Base-by-base conservation (phyloP, 1,284 basidiomycete genomes). In the Chalciporus piperatoides region DNA sequence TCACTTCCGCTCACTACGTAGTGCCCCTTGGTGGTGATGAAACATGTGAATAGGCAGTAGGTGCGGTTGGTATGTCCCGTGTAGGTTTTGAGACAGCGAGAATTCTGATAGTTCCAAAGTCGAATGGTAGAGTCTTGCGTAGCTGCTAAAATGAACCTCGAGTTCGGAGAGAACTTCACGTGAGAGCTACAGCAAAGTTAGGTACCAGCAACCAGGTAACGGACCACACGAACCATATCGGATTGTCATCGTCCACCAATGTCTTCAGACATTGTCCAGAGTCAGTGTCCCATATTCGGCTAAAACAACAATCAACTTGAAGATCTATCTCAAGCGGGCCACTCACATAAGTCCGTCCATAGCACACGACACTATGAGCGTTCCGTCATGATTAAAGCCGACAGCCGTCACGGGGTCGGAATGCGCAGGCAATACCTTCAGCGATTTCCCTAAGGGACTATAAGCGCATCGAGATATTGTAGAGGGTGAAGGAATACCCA, bases 231-330 rank as follows among this genome's bases (percentile, higher is more conserved):
- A 55, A 92, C 85, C 95, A 90, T 48, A 96, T 92, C 3, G 92
- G 90, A 71, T 96, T 96, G 56, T 95, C 92, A 60, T 95, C 93
- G 59, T 98, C 95, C 10, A 95, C 93, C 23, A 99, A 70, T 4
- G 97, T 99, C 68, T 96, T 98, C 37, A 99, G 75, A 70, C 97
- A 99, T 68, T 98, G 94, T 1, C 95, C 97, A 0, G 93, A 95
- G 48, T 92, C 86, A 0, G 92, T 86, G 63, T 98, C 95, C 97
- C 97, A 99, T 55, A 97, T 82, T 45, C 95, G 93, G 65, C 94
- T 96, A 60, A 28, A 21, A 46, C 5, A 28, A 28, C 50, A 52
- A 19, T 49, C 38, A 54, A 3, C 10, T 15, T n/a, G 25, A 8
- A 25, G 15, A 15, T 35, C 36, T 7, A 21, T 4, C n/a, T 37